These are phyloP conservation scores for Cutaneotrichosporon spelunceum DNA, from an alignment of 1,284 basidiomycete species.

Conservation along the genomic window DNA sequence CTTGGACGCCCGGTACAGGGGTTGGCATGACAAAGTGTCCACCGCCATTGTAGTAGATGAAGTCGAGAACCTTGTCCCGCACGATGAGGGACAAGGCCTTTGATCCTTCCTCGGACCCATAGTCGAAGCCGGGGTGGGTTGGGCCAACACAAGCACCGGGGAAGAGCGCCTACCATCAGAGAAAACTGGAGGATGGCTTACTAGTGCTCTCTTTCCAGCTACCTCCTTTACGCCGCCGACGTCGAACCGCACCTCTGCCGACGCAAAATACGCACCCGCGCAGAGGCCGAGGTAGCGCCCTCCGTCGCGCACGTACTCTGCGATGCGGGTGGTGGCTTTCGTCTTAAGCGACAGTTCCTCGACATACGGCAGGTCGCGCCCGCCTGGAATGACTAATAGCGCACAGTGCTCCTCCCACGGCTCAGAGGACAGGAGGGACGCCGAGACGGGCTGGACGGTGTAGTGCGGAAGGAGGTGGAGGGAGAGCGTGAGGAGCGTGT, in stretches of 20 bases:
- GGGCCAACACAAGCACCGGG: constrained; percentile 58
- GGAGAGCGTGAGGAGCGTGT: constrained; percentile 60
- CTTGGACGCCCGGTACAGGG: constrained; percentile 35
- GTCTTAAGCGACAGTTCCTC: constrained; percentile 52
- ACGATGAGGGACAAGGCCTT: constrained; percentile 47
- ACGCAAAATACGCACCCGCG: constrained; percentile 60
- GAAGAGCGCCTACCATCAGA: constrained; percentile 55
- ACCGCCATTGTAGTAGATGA: constrained; percentile 60
- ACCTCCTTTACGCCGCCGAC: constrained; percentile 55
- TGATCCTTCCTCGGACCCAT: constrained; percentile 55
- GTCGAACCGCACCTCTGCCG: constrained; percentile 55
- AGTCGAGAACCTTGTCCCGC: constrained; percentile 34
- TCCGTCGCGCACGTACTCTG: constrained; percentile 64
- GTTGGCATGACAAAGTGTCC: constrained; percentile 55
- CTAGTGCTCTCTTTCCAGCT: constrained; percentile 56
- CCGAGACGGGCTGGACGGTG: constrained; percentile 66
- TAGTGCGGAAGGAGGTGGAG: constrained; percentile 68
- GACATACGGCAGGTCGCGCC: constrained; percentile 57
- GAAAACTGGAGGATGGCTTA: constrained; percentile 19
- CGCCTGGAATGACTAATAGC: constrained; percentile 70
- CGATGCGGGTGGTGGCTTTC: constrained; percentile 55
- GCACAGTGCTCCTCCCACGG: constrained; percentile 75
- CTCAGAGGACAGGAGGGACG: constrained; percentile 60
- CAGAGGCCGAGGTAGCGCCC: constrained; percentile 68
- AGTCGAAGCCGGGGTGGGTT: constrained; percentile 59